Base-by-base conservation (phyloP, 179 eudicot species). In the Carnegiea gigantea region DNA sequence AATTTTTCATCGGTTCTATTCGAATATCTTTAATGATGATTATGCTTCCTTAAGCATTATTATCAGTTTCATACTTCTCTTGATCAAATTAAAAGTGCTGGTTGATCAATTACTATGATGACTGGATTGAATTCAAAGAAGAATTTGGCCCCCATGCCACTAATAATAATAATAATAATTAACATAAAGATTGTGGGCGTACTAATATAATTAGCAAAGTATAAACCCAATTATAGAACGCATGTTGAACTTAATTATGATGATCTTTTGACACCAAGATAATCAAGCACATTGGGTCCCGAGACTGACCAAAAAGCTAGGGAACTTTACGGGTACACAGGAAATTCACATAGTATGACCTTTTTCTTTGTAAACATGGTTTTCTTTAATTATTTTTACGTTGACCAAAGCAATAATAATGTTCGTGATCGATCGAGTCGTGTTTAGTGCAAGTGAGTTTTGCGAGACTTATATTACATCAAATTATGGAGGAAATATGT, bases 221-320 rank as follows among this genome's bases (percentile, higher is more conserved):
- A 78, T 33, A 77, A 75, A 82, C 38, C 38, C 51, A 44, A 5
- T 13, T 5, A 48, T 36, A 78, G 79, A 79, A 68, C 88, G 89
- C 88, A 85, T 87, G 89, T 85, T 83, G 72, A 85, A 85, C 80
- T 81, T 87, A 33, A 33, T 33, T 33, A 81, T 87, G 88, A 87
- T 87, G 83, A 85, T 87, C 78, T 81, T 11, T 86, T 79, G 86
- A 85, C 80, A 84, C 40, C 79, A 77, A 74, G 82, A 80, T 60
- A 84, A 70, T 70, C 46, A 53, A 75, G 62, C 72, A 84, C 72
- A 57, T 68, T 59, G 85, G 80, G 85, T 71, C 85, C 84, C 13
- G 17, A 30, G 70, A 62, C 83, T 75, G 70, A 20, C 49, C 40
- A 23, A 20, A 82, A 87, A 83, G 82, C 62, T 51, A 51, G 18